Conservation (phyloP, 2,329 filamentous ascomycete genomes). For the Elsinoe australis region DNA sequence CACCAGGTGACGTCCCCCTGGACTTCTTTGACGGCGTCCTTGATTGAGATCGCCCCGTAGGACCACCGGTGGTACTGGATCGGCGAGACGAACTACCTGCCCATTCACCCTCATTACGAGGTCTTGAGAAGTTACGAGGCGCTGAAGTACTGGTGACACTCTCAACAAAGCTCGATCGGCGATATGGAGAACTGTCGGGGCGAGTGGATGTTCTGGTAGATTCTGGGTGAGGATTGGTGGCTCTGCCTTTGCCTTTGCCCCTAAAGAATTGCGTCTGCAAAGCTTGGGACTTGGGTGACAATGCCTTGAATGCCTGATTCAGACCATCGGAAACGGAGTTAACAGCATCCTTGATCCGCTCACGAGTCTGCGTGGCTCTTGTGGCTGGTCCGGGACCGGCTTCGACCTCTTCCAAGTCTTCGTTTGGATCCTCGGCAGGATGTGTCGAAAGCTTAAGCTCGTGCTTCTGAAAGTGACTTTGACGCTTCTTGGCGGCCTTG, state of each 20-base stretch:
- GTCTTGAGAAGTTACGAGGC: not conserved
- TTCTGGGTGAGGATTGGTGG: not conserved
- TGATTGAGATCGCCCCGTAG: not conserved
- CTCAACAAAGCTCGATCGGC: not conserved
- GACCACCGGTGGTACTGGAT: not conserved
- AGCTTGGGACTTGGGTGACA: not conserved
- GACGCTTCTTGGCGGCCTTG: not conserved
- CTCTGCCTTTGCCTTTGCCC: not conserved
- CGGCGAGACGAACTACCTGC: not conserved
- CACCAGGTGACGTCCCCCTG: no score
- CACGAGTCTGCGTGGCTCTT: not conserved
- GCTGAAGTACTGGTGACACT: not conserved
- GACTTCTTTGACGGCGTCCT: no score
- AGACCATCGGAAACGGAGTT: not conserved
- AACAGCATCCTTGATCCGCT: not conserved
- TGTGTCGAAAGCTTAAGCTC: not conserved
- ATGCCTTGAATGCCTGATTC: not conserved
- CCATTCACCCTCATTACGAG: not conserved
- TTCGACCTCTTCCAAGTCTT: not conserved
- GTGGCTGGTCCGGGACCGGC: not conserved
- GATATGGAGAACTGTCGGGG: not conserved
- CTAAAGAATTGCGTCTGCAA: not conserved
- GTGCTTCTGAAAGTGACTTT: not conserved
- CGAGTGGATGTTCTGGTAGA: not conserved
- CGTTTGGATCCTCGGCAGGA: not conserved